Base-by-base conservation (phyloP, 2,329 filamentous ascomycete species). In the Fusarium marasasianum region DNA sequence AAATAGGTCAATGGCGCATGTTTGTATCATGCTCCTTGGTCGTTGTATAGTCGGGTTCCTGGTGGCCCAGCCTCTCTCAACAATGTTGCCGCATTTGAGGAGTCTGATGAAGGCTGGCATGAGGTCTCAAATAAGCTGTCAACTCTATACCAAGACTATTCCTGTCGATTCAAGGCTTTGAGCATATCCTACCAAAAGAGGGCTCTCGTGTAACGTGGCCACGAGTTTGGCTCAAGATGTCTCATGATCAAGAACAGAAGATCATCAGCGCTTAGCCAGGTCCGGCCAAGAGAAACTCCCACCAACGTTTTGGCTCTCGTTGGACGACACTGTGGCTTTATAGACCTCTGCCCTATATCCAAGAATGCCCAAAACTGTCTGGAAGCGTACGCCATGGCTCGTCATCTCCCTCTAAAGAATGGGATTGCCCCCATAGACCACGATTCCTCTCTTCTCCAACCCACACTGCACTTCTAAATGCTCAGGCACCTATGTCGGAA, bases 311-410 rank as follows among this genome's bases (percentile, higher is more conserved):
- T 54, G 45, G 37, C 41, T 38, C 15, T 38, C 17, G 31, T 40
- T 45, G 18, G 24, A 55, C 40, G 60, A 43, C 20, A 48, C 47
- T 33, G 43, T 48, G 26, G 20, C 18, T 57, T 60, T 40, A 13
- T 17, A 35, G 51, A 29, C n/a, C 20, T 57, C 48, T 56, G 24
- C 2, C 29, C 18, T 59, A 20, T 41, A 29, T 43, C 20, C 13
- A 54, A 40, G 37, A 31, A 51, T 50, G 54, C 3, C 44, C 26
- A 45, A 40, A 61, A 45, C 44, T 54, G 54, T 41, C 61, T 44
- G 26, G 55, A 56, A 55, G 13, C n/a, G 44, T 55, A 43, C 41
- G 55, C 44, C 44, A 40, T 71, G 69, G 55, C 62, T 71, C 61
- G 17, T 18, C 12, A 38, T 55, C 33, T 47, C 40, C 26, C 55